Percentiles rank a stretch among this genome's conserved stretches.
Conservation (phyloP, 1,284 basidiomycete species). For the Takashimella tepidaria region DNA sequence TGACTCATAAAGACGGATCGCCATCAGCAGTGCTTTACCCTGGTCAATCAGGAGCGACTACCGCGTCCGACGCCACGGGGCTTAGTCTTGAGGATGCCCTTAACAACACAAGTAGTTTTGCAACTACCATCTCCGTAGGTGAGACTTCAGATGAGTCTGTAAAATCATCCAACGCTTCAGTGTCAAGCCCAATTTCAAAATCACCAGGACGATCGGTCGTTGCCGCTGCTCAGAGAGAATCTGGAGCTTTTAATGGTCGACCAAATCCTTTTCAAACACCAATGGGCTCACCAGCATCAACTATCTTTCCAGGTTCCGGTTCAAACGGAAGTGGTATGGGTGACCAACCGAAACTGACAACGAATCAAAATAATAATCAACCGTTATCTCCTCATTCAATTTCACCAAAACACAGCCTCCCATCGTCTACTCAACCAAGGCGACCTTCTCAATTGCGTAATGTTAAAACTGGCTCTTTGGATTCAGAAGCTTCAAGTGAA, state of each 20-base stretch:
- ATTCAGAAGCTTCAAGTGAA: conserved; percentile 26
- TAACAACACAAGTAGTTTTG: conserved; percentile 24
- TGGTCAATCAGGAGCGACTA: not conserved
- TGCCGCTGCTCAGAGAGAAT: conserved; percentile 18
- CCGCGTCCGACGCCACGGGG: not conserved
- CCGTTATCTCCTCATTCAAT: conserved; percentile 37
- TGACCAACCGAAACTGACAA: conserved; percentile 23
- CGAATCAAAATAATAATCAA: conserved; percentile 14
- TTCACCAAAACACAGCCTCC: conserved; percentile 26
- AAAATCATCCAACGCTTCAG: conserved; percentile 9
- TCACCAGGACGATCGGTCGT: conserved; percentile 9
- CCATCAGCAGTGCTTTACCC: not conserved
- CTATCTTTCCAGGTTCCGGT: not conserved
- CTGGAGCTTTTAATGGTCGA: conserved; percentile 15
- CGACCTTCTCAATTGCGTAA: conserved; percentile 46
- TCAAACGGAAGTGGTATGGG: conserved; percentile 26
- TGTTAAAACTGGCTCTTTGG: conserved; percentile 37
- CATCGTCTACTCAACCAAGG: conserved; percentile 31
- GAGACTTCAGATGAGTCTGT: conserved; percentile 12
- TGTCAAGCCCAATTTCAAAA: not conserved
- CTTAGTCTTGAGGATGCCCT: conserved; percentile 29
- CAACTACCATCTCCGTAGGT: conserved; percentile 6
- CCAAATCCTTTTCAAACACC: conserved; percentile 11
- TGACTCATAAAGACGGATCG: not conserved
- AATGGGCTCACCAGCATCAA: conserved; percentile 2